Base-by-base conservation (phyloP, 805 yeast genomes). In the Helenozyma rhizophorensis region DNA sequence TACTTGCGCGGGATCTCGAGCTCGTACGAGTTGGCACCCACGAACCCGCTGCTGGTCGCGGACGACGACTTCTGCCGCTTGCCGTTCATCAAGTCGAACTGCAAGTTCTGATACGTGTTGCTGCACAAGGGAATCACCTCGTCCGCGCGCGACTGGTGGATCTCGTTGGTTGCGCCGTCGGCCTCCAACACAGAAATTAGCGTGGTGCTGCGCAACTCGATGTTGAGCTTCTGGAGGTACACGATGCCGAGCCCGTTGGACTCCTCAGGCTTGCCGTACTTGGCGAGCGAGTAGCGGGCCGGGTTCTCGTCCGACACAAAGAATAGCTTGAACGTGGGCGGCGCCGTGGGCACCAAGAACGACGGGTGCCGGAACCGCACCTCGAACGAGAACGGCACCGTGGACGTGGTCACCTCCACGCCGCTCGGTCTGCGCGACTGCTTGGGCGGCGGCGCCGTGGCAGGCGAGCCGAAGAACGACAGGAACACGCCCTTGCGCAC, bases 281-380 rank as follows among this genome's bases (percentile, higher is more conserved):
- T 50, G 5, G 50, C 51, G 23, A 60, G 36, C 1, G 63, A 40
- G 37, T 59, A 63, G 12, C 47, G 32, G 4, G 50, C 24, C 1
- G 72, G 72, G 9, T 51, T 46, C 10, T 42, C 25, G 5, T 39
- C 51, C 7, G 65, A 50, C 1, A 62, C 52, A 17, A 66, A 32
- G 28, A 30, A 62, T 4, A 66, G 40, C 36, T 48, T 55, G 44
- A 65, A 55, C 23, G 67, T 37, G 37, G 70, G 60, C 3, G 57
- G 51, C 28, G 57, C 56, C 5, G 62, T 54, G 0, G 80, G 80
- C 3, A 69, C 57, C 33, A 76, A 51, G 24, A 58, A 60, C 1
- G 74, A 66, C 0, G 78, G 76, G 34, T 67, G 56, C 18, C 68
- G 58, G 43, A 72, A 65, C 29, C 82, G 53, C 12, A 66, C 59